Conservation (phyloP, 306 rosid species). For the Ormosia semicastrata region DNA sequence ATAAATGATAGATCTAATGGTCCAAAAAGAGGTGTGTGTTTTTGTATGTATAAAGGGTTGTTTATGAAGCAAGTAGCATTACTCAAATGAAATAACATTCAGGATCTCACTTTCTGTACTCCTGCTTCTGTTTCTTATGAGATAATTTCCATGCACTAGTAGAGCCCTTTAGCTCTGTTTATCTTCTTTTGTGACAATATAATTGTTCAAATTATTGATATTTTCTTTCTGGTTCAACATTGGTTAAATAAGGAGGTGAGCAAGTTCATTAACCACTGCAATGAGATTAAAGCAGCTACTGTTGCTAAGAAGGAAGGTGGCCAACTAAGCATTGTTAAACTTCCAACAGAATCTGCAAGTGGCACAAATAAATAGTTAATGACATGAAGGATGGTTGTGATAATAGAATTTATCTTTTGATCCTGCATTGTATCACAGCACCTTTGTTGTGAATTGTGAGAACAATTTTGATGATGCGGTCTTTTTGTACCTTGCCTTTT, state of each 20-base stretch:
- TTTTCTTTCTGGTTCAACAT: neutral
- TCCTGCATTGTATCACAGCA: neutral
- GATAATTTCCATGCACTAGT: neutral
- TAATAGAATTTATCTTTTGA: neutral
- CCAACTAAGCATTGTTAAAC: constrained; percentile 67
- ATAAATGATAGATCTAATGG: neutral
- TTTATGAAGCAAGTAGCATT: neutral
- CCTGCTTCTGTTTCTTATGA: neutral
- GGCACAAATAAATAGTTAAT: constrained; percentile 42
- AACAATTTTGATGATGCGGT: neutral
- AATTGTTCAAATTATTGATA: neutral
- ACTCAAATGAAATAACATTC: neutral
- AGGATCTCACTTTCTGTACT: neutral
- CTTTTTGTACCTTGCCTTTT: neutral
- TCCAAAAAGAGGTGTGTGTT: neutral
- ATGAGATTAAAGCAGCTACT: constrained; percentile 84
- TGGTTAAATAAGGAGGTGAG: constrained; percentile 68
- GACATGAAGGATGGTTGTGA: neutral
- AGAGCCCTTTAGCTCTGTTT: neutral
- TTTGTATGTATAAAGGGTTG: neutral
- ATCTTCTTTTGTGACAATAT: neutral
- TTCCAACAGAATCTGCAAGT: constrained; percentile 30
- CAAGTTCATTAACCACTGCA: constrained; percentile 88
- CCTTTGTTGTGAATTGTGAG: neutral
- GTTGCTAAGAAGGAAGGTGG: constrained; percentile 88